Evolutionary conservation across 495 filamentous ascomycete species (phyloP), one percentile per base, ranked within the genome.

Genomic region (Annulohypoxylon maeteangense): DNA sequence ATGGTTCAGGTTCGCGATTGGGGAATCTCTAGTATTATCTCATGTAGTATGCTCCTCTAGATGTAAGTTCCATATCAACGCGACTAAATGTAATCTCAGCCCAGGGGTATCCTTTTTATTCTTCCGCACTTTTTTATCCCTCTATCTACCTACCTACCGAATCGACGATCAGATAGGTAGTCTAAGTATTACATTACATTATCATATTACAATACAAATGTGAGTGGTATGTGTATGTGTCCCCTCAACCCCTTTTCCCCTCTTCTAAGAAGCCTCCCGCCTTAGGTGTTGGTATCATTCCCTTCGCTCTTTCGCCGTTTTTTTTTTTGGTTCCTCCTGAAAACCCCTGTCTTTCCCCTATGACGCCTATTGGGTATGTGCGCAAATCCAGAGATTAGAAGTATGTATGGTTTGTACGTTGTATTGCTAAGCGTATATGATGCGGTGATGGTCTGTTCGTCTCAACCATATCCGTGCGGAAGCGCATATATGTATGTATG

Each of bases 101-200:
- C 27, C 16, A 67, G 44, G 56, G 57, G 48, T 67, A 62, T 67
- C 44, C 32, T 59, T 60, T 53, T 36, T 20, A 38, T 20, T 59
- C 5, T 53, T 48, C 34, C 47, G 29, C 38, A 23, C 27, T 12
- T 14, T 12, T 14, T n/a, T 10, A 18, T 22, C 6, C 27, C 11
- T 29, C 29, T 11, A 1, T 31, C 3, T 58, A 29, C 25, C 40
- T 25, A 40, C 25, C 20, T 25, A 7, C 38, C 27, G n/a, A 51
- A 57, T 3, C 6, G 20, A n/a, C 29, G 38, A 25, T 6, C 20
- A 27, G 10, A 31, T 25, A 27, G 10, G 20, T 25, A 25, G 7
- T 51, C 31, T 51, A 58, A 16, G n/a, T 40, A 57, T 65, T 56
- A 53, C 50, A 54, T 53, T 44, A 51, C 29, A 51, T 44, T 54